Evolutionary conservation across 495 filamentous ascomycete genomes (phyloP), one percentile per base, ranked within the genome.

Genomic region (Xylaria longipes): DNA sequence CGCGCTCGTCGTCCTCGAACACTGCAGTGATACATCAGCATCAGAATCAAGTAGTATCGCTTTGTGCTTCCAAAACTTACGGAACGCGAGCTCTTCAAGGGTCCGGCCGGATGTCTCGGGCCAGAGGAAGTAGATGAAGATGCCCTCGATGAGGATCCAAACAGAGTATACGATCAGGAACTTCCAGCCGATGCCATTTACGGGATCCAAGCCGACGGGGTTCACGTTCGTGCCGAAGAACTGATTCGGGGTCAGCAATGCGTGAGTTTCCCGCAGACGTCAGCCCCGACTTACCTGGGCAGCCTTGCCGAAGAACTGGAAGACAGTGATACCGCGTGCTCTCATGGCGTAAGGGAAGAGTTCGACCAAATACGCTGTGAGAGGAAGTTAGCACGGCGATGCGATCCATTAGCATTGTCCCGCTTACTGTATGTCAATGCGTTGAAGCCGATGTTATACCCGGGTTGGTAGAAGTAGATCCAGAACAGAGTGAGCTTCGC

Each of bases 141-240:
- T 25, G 6, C 84, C 74, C 66, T 90, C 88, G 33, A 88, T 84
- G 0, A 77, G 79, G 58, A 90, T 80, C 87, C 86, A 89, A 76
- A 83, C 83, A 74, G 83, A 88, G 80, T 91, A 91, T 39, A 89
- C 86, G 46, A 90, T 81, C 41, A 90, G 84, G 80, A 87, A 91
- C 73, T 84, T 87, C 90, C 90, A 92, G 15, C 82, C 80, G 60
- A 91, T 89, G 27, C 79, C 83, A 35, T 80, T 64, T 17, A 72
- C 35, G 1, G 76, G 76, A 43, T 78, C 81, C 17, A 92, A 77
- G 33, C 87, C 89, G 50, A 92, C 84, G 0, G 89, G 89, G 78
- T 91, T 92, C 63, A 91, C 86, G 72, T 89, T 90, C 1, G 85
- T 89, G 61, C 89, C 89, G 75, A 89, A 88, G 79, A 90, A 89